phyloP scores from a whole-genome alignment of 1,284 basidiomycete species.

The Sphagnurus paluster region DNA sequence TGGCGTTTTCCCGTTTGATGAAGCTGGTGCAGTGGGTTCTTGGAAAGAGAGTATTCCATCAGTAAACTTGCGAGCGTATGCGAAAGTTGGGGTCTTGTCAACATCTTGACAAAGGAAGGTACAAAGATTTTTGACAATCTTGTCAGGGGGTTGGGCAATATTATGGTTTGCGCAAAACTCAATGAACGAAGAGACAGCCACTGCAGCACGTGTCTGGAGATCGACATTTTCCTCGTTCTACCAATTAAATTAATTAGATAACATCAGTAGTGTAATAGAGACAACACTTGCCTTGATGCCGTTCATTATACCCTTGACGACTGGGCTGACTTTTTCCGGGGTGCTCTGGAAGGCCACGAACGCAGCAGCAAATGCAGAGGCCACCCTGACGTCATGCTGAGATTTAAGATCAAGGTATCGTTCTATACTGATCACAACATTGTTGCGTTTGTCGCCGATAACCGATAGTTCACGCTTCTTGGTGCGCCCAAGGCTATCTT shows the following conservation, averaged over 20 bases:
- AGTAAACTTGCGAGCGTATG: conserved; percentile 54
- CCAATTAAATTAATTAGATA: conserved; percentile 14
- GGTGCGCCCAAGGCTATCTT: conserved; percentile 68
- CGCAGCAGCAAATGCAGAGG: conserved; percentile 88
- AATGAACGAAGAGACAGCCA: conserved; percentile 86
- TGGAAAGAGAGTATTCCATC: conserved; percentile 83
- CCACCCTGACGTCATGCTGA: conserved; percentile 86
- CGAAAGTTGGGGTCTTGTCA: conserved; percentile 88
- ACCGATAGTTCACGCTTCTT: conserved; percentile 77
- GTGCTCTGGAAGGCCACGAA: conserved; percentile 84
- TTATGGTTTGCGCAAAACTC: conserved; percentile 78
- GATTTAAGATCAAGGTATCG: conserved; percentile 84
- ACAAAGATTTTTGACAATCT: conserved; percentile 97
- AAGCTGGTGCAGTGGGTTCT: conserved; percentile 33
- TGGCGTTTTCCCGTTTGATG: conserved; percentile 39
- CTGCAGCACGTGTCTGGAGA: conserved; percentile 88
- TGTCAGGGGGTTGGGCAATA: conserved; percentile 72
- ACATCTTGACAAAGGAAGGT: conserved; percentile 96
- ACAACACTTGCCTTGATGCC: conserved; percentile 80
- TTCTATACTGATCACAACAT: conserved; percentile 77
- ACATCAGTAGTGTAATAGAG: background rate
- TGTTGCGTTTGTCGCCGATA: conserved; percentile 78
- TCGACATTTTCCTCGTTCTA: conserved; percentile 90
- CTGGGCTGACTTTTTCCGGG: conserved; percentile 92
- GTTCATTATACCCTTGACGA: conserved; percentile 98